phyloP scores from a whole-genome alignment of 2,329 filamentous ascomycete genomes.

The Penicillium italicum region DNA sequence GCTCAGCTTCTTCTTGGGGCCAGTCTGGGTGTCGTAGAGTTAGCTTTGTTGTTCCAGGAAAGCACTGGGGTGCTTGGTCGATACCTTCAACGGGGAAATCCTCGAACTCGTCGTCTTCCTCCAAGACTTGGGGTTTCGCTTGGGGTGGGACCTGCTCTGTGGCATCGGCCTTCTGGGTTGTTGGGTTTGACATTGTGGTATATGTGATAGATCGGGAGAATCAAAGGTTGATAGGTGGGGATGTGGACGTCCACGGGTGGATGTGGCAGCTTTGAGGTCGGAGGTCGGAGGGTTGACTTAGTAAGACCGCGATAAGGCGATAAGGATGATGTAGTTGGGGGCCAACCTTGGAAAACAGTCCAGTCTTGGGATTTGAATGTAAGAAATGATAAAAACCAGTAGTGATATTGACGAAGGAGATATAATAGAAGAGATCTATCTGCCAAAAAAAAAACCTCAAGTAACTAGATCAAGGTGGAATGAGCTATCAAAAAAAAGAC shows the following conservation, averaged over 20 bases:
- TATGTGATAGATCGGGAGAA: background rate
- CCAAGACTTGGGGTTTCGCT: slow-evolving; percentile 68
- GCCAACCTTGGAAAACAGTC: background rate
- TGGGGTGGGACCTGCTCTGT: slow-evolving; percentile 49
- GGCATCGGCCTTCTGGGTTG: slow-evolving; percentile 35
- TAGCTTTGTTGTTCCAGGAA: slow-evolving; percentile 1
- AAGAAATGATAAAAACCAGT: background rate
- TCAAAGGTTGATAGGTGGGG: slow-evolving; percentile 3
- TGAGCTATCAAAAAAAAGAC: background rate
- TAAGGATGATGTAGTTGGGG: slow-evolving; percentile 9
- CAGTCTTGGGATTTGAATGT: background rate
- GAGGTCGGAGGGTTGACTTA: slow-evolving; percentile 14
- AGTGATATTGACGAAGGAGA: background rate
- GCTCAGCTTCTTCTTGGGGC: slow-evolving; percentile 83
- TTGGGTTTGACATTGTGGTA: slow-evolving; percentile 47
- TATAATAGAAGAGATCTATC: background rate
- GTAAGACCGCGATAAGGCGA: slow-evolving; percentile 11
- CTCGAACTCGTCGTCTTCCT: slow-evolving; percentile 98
- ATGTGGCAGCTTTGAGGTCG: slow-evolving; percentile 9
- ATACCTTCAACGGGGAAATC: slow-evolving; percentile 95
- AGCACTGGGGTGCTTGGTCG: background rate
- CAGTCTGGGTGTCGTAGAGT: slow-evolving; percentile 62
- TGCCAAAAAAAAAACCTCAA: background rate
- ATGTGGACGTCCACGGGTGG: slow-evolving; percentile 7
- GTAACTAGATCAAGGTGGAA: background rate